Evolutionary conservation across 192 early-diverging fungal genomes (phyloP).

Genomic region (Podila minutissima): DNA sequence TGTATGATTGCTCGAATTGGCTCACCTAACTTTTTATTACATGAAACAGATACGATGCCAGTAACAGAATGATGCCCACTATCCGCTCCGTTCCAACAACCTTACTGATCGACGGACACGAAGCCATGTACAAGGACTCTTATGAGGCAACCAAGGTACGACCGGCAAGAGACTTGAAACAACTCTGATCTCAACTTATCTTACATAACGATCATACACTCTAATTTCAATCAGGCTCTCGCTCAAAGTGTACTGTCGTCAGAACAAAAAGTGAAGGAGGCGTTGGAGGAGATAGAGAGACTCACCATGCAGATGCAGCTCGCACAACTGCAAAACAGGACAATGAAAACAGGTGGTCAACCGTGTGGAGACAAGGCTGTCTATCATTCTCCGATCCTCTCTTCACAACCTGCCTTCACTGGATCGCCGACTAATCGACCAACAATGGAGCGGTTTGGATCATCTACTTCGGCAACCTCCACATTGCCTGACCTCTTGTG

Average conservation of each 20-base stretch:
- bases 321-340: neutral
- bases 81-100: constrained; percentile 19
- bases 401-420: neutral
- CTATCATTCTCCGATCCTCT: neutral
- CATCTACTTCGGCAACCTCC: no score
- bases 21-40: no score
- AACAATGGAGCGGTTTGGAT: no score
- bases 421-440: neutral
- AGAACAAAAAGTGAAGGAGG: constrained; percentile 19
- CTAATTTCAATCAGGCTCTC: constrained; percentile 4
- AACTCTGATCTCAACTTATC: neutral
- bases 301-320: constrained; percentile 24
- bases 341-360: neutral
- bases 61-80: constrained; percentile 31
- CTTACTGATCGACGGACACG: constrained; percentile 35
- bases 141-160: constrained; percentile 37
- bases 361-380: neutral
- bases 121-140: constrained; percentile 46
- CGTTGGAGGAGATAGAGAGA: constrained; percentile 29
- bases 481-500: no score
- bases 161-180: neutral
- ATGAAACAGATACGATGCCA: constrained; percentile 18
- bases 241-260: constrained; percentile 25
- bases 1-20: no score
- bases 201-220: neutral